Evolutionary conservation across 73 alveolate genomes (phyloP), one percentile per base, ranked within the genome.

Genomic region (Paramecium sexaurelia): DNA sequence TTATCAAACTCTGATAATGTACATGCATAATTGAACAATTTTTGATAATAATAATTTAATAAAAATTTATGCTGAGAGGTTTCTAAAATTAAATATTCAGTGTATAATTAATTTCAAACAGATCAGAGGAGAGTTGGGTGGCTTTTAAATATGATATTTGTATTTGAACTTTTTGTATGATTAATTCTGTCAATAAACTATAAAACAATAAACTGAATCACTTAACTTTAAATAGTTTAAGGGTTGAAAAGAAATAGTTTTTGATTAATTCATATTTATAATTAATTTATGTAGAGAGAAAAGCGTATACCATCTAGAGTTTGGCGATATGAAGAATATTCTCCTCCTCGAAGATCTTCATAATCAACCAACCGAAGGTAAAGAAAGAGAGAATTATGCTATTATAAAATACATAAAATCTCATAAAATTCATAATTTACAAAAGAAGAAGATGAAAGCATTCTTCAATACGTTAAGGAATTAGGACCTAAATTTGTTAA

Each of bases 401-500:
- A n/a, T 51, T 51, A 51, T 51, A 51, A 51, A 51, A 51, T 51
- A 51, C 67, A 51, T 17, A 51, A 51, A 51, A 15, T 61, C 83
- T 61, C 83, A 29, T 51, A 51, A 51, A 51, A 51, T 8, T 51
- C 67, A 17, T 22, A 19, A 11, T 73, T 73, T 73, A 73, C 87
- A 9, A 22, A 73, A 36, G 55, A 36, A 39, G 87, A 73, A 19
- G 87, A 73, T 9, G 36, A 73, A 9, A 73, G 43, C 35, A 73
- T 73, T 20, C 32, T 73, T 24, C 11, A 27, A 27, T 73, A 27
- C n/a, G 87, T 73, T 8, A 32, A 36, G 15, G 87, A 73, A 36
- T 33, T 39, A 22, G 87, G 87, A n/a, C 87, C 87, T 36, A 73
- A 73, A 39, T 73, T 73, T 20, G 87, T 36, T 39, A 33, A 73